A percentile compares a stretch with the other conserved stretches of the same genome.
Conservation (phyloP, 164 flowering plant genomes). For the Echeveria elegans region DNA sequence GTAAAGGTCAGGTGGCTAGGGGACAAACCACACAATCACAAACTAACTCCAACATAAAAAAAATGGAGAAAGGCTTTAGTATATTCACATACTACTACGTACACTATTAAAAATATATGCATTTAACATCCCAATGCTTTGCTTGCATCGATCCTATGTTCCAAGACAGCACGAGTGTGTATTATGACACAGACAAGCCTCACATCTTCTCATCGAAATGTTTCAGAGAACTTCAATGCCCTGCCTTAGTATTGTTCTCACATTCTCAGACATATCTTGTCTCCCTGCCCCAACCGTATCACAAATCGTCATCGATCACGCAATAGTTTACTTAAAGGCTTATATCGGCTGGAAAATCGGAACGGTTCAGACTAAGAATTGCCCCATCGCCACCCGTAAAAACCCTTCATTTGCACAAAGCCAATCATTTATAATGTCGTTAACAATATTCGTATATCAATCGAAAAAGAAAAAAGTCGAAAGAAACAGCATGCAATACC, state of each 20-base stretch:
- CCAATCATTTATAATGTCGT: too few relatives aligned
- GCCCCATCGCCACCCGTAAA: too few relatives aligned
- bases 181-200: neutral
- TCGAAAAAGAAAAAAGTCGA: too few relatives aligned
- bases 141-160: conserved; percentile 9
- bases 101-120: too few relatives aligned
- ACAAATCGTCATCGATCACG: too few relatives aligned
- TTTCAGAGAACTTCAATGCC: conserved; percentile 4
- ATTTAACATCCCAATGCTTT: conserved; percentile 4
- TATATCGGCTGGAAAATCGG: too few relatives aligned
- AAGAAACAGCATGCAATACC: too few relatives aligned
- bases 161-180: conserved; percentile 30
- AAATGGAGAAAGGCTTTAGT: neutral
- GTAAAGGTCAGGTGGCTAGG: neutral
- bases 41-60: neutral
- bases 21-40: conserved; percentile 3
- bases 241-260: conserved; percentile 11
- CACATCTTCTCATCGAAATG: neutral
- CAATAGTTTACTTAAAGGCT: too few relatives aligned
- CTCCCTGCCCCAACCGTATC: conserved; percentile 10
- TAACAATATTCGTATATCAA: too few relatives aligned
- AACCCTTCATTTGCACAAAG: too few relatives aligned
- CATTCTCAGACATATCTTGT: conserved; percentile 18
- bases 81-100: neutral
- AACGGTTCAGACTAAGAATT: too few relatives aligned